Base-by-base conservation (phyloP, 495 filamentous ascomycete genomes). In the Chaetomium tenue region DNA sequence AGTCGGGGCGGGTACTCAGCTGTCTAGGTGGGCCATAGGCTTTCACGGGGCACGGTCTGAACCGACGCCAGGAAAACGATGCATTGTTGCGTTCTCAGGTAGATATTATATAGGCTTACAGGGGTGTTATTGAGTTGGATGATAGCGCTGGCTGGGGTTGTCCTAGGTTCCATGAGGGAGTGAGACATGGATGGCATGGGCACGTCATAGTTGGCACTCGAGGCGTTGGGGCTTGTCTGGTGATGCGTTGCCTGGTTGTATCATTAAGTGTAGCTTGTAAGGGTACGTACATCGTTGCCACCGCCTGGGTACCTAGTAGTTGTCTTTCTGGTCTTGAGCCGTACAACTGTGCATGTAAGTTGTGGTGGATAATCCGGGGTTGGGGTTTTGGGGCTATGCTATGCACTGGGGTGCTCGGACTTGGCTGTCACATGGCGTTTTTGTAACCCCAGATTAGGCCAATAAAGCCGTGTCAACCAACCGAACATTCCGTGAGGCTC, bases 1-100 rank as follows among this genome's bases (percentile, higher is more conserved):
- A 89, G 87, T 25, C 83, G 95, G 69, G 93, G 92, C 12, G 94
- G 93, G 1, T 98, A 98, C 76, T 95, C 91, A 72, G 94, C 93
- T 39, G 93, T 98, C 60, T 98, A 81, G 66, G 46, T 13, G 18
- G 44, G 46, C 22, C 25, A 11, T 11, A 16, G 46, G 12, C 33
- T 30, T 18, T 28, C 16, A 8, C 13, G 51, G 26, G 15, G 1
- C 4, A 5, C 8, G 26, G 52, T 37, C 33, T 37, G 30, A 3
- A 12, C n/a, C 22, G 54, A 23, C 4, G 25, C 2, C 20, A 25
- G n/a, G 40, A 44, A 18, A 1, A 18, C 15, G 40, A 4, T 50
- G n/a, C 13, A 23, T 25, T 7, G 5, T 50, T 50, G 25, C 44
- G 3, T 47, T 47, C 11, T 5, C 16, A 7, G 44, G n/a, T 47